phyloP scores from a whole-genome alignment of 176 grass and related monocot species.

The Aegilops longissima region DNA sequence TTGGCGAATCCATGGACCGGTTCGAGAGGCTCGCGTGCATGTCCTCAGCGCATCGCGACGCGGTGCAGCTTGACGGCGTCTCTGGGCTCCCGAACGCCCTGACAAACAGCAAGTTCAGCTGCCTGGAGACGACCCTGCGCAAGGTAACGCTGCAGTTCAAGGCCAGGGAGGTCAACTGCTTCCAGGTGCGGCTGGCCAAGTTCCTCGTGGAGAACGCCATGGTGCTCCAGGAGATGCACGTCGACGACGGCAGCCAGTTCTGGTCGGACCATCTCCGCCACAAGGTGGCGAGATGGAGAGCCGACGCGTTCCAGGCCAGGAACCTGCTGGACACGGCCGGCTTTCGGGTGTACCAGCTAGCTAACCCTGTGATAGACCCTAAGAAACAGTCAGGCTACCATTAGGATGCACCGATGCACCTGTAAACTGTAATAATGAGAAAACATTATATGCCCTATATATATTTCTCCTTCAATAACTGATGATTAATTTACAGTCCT shows the following conservation, averaged over 20 bases:
- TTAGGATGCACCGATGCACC: neutral
- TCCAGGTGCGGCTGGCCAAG: neutral
- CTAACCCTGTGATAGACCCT: neutral
- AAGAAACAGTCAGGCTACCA: too few species aligned
- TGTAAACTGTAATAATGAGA: neutral
- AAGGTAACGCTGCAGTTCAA: neutral
- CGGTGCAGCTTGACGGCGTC: neutral
- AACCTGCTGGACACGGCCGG: neutral
- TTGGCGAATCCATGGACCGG: neutral
- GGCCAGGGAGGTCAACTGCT: neutral
- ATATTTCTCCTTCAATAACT: neutral
- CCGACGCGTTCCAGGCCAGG: neutral
- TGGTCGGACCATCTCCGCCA: neutral
- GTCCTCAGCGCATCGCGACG: neutral
- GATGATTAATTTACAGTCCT: neutral
- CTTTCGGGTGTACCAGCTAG: neutral
- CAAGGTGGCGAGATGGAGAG: neutral
- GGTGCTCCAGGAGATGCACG: slow-evolving; percentile 12
- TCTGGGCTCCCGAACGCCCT: neutral
- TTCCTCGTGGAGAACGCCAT: slow-evolving; percentile 14
- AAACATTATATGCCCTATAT: neutral
- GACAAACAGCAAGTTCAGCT: neutral
- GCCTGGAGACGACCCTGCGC: neutral
- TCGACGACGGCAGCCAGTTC: neutral
- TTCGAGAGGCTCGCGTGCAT: neutral